Base-by-base conservation (phyloP, 2,329 filamentous ascomycete genomes). In the Aspergillus aculeatus region DNA sequence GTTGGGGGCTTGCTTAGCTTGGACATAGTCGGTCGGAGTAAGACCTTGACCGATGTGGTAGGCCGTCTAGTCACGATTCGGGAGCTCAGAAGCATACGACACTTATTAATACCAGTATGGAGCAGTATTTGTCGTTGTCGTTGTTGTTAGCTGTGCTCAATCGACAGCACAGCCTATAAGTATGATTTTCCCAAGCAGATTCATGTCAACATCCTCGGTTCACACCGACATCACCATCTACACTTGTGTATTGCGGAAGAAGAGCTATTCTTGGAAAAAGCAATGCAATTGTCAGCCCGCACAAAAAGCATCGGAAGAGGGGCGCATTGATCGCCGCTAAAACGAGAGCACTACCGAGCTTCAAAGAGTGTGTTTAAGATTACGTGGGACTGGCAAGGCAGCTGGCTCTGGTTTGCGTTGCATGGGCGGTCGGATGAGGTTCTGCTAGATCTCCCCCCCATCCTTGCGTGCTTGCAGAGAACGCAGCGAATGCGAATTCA, bases 201-300 rank as follows among this genome's bases (percentile, higher is more conserved):
- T 7, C 26, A 9, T 32, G 31, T 55, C 16, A 21, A 44, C 50
- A 54, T 32, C 2, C 7, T 26, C 26, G 26, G 26, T 47, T 23
- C 53, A 58, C 53, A 61, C 55, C 58, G 52, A 54, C 53, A 56
- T 21, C 47, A 24, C n/a, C 47, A 23, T 9, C 47, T 9, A 35
- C 38, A 35, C 12, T 12, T 12, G 31, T 29, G 49, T 35, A 32
- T 26, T 50, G 56, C 52, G 48, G 58, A 58, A 51, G 52, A 56
- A 56, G 14, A 32, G 47, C 47, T 47, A 56, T 48, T 59, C 24
- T 54, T 54, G 57, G 50, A n/a, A 51, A 41, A 31, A 49, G 35
- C 35, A 29, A 48, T 47, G 19, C 38, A 47, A 54, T 54, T 47
- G 52, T 44, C 52, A 41, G 38, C 38, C 38, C 38, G 38, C 38